Evolutionary conservation across 2,329 filamentous ascomycete genomes (phyloP).

Genomic region (Trichoderma atroviride): DNA sequence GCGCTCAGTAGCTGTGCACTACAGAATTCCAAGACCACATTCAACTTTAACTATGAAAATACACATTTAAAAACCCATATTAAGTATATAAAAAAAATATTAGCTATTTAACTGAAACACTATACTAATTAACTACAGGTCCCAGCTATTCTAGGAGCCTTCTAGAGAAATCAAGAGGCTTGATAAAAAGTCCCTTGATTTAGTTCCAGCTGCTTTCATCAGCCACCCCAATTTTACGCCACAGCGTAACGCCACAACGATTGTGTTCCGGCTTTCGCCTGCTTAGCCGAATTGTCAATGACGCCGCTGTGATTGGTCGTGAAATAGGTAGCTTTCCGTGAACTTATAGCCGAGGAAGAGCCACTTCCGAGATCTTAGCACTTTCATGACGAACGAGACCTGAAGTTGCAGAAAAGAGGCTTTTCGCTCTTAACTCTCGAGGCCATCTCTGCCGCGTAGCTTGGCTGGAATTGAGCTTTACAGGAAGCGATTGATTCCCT

Average conservation of each 20-base stretch:
- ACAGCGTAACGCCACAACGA: background rate
- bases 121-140: too few species aligned
- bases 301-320: slow-evolving; percentile 33
- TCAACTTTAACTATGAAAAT: too few species aligned
- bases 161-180: too few species aligned
- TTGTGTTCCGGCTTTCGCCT: background rate
- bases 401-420: slow-evolving; percentile 28
- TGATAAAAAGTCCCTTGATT: too few species aligned
- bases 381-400: slow-evolving; percentile 29
- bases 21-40: too few species aligned
- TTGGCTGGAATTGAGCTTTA: background rate
- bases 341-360: slow-evolving; percentile 38
- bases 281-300: slow-evolving; percentile 31
- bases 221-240: background rate
- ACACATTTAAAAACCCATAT: too few species aligned
- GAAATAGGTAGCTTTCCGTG: slow-evolving; percentile 26
- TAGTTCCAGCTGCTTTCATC: too few species aligned
- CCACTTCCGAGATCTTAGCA: slow-evolving; percentile 35
- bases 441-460: background rate
- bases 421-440: background rate
- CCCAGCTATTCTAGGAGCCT: too few species aligned
- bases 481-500: slow-evolving; percentile 19
- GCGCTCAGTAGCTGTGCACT: too few species aligned
- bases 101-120: too few species aligned
- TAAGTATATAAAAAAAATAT: too few species aligned